Conservation (phyloP, 116 monocot genomes). For the Papilionanthe hybrid region DNA sequence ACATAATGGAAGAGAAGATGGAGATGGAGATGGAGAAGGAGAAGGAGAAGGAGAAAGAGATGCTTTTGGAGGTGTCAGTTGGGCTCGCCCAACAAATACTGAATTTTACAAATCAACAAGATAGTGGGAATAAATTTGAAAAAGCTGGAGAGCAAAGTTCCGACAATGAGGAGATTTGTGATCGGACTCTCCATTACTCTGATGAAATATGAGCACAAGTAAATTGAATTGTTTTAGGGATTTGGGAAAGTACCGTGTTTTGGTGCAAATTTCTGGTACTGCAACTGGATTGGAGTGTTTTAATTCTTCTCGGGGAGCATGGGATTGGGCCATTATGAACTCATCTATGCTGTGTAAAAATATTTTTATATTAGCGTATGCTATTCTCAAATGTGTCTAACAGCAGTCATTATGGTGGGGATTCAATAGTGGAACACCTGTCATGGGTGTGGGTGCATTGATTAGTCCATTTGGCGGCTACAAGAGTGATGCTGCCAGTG, state of each 20-base stretch:
- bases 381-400: constrained; percentile 38
- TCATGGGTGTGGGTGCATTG: constrained; percentile 46
- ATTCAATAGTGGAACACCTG: constrained; percentile 38
- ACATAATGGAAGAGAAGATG: constrained; percentile 35
- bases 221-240: constrained; percentile 26
- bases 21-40: no score
- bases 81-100: constrained; percentile 55
- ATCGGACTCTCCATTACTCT: constrained; percentile 41
- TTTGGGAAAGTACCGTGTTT: constrained; percentile 18
- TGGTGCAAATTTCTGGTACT: constrained; percentile 35
- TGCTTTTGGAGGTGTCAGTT: constrained; percentile 46
- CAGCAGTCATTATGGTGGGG: constrained; percentile 40
- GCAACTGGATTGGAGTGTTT: constrained; percentile 65
- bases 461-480: constrained; percentile 71
- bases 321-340: constrained; percentile 37
- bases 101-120: constrained; percentile 6
- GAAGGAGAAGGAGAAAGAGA: constrained; percentile 37
- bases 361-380: no score
- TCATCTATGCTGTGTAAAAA: no score
- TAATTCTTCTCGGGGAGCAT: constrained; percentile 57
- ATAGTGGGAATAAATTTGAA: constrained; percentile 13
- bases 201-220: constrained; percentile 34
- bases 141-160: constrained; percentile 23
- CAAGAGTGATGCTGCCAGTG: constrained; percentile 52
- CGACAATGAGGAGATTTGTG: constrained; percentile 47